Conservation (phyloP, 2,329 filamentous ascomycete genomes). For the Aspergillus sp. region DNA sequence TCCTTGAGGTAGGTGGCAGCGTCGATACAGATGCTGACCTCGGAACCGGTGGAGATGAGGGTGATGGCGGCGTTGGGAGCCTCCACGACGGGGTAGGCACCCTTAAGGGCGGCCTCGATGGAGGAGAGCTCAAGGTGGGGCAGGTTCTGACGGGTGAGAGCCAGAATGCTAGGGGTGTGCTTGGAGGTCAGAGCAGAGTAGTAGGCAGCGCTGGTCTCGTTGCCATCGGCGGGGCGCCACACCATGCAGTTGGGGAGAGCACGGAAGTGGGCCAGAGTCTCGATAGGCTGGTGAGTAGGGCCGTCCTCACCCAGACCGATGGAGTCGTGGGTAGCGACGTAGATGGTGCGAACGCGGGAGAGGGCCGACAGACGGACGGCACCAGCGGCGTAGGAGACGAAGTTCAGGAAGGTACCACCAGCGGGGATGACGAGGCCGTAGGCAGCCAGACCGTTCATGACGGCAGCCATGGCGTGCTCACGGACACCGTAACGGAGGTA, state of each 20-base stretch:
- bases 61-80: constrained; percentile 80
- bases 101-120: constrained; percentile 86
- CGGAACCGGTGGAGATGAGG: constrained; percentile 90
- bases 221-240: constrained; percentile 97
- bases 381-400: constrained; percentile 95
- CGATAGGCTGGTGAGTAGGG: constrained; percentile 97
- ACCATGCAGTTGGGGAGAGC: constrained; percentile 99
- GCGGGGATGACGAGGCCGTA: constrained; percentile 96
- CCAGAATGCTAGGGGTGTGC: constrained; percentile 87
- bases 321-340: constrained; percentile 97
- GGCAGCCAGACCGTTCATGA: constrained; percentile 75
- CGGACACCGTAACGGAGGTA: constrained; percentile 63
- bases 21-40: constrained; percentile 91
- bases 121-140: constrained; percentile 94
- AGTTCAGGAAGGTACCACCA: constrained; percentile 97
- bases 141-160: constrained; percentile 95
- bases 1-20: constrained; percentile 88
- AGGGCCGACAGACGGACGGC: constrained; percentile 91
- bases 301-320: constrained; percentile 99
- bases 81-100: constrained; percentile 88
- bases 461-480: constrained; percentile 51
- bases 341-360: constrained; percentile 86
- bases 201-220: constrained; percentile 97
- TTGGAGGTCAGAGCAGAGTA: constrained; percentile 89
- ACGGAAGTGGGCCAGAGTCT: constrained; percentile 97